Percentiles rank a stretch among this genome's conserved stretches.
These are phyloP conservation scores for Cryptococcus sp. DNA, from an alignment of 1,284 basidiomycete genomes.

Conservation along the genomic window DNA sequence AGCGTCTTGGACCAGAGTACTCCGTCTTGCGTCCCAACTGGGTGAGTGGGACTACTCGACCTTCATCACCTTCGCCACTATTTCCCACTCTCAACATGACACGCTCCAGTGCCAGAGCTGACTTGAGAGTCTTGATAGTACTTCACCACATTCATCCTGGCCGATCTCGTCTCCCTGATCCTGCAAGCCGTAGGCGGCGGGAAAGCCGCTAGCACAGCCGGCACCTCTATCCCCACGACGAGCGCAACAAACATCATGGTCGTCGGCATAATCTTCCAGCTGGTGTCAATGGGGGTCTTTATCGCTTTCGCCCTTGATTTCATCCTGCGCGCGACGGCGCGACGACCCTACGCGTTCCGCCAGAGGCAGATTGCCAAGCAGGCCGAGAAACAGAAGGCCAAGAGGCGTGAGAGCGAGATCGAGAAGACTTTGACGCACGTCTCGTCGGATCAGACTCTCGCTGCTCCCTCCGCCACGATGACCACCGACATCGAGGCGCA, in stretches of 20 bases:
- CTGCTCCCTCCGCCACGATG: not conserved
- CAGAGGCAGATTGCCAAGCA: not conserved
- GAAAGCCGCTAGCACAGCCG: slow-evolving; percentile 28
- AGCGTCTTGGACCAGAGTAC: slow-evolving; percentile 41
- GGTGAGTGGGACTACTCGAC: too few species aligned
- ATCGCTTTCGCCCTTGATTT: slow-evolving; percentile 36
- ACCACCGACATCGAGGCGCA: slow-evolving; percentile 5
- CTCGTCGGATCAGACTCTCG: slow-evolving; percentile 6
- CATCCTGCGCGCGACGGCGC: slow-evolving; percentile 25
- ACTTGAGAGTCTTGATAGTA: slow-evolving; percentile 18
- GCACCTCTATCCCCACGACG: slow-evolving; percentile 7
- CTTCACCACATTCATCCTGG: slow-evolving; percentile 45
- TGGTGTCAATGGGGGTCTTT: slow-evolving; percentile 41
- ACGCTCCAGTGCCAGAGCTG: not conserved
- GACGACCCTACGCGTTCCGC: slow-evolving; percentile 26
- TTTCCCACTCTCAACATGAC: not conserved
- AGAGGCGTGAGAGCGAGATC: not conserved
- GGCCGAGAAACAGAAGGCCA: not conserved
- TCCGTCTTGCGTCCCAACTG: slow-evolving; percentile 42
- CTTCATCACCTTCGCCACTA: not conserved
- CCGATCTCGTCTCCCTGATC: slow-evolving; percentile 48
- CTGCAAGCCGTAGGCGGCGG: slow-evolving; percentile 53
- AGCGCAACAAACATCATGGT: slow-evolving; percentile 27
- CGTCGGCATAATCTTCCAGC: slow-evolving; percentile 42
- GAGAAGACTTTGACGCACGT: slow-evolving; percentile 9